Evolutionary conservation across 352 stramenopile genomes (phyloP), one percentile per base, ranked within the genome.

Genomic region (Phytophthora brassicae): DNA sequence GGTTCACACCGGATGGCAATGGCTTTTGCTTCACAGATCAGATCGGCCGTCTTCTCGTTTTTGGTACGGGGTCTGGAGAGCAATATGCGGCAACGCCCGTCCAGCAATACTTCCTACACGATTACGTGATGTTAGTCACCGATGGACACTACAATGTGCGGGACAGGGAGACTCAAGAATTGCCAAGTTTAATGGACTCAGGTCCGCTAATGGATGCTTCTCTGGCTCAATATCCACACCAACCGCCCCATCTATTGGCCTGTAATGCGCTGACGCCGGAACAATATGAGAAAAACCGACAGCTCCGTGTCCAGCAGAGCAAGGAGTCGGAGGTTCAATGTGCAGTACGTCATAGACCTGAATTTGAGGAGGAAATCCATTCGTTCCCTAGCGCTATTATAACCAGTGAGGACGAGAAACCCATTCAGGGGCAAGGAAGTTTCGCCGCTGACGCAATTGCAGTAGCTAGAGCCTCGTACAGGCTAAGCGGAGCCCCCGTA

Each of bases 71-170:
- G 36, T 85, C 81, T 5, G 77, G 81, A 42, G 73, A 89, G 29
- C 64, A 81, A 13, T 94, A 84, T 41, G 62, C 68, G 2, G 75
- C 70, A 5, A 80, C 74, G 5, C 87, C 84, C 17, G 74, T 88
- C 35, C 86, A 97, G 61, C 90, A 97, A 60, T 92, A 92, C 54
- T 97, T 98, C 54, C 69, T 84, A 5, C 94, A 81, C 23, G 93
- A 98, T 65, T 98, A 97, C 52, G 81, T 81, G 6, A 86, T 90
- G 59, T 72, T 98, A 22, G 56, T 97, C 14, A 91, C 86, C 4
- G 93, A 98, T 72, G 69, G 79, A 5, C 65, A 94, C 53, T 90
- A 95, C 36, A 94, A 97, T 43, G 91, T 97, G 5, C 70, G 89
- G 2, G 93, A 98, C 62, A 79, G 86, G 6, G 88, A 92, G 50